These are phyloP conservation scores for Odontarrhena argentea DNA, from an alignment of 345 rosid species.

Conservation along the genomic window DNA sequence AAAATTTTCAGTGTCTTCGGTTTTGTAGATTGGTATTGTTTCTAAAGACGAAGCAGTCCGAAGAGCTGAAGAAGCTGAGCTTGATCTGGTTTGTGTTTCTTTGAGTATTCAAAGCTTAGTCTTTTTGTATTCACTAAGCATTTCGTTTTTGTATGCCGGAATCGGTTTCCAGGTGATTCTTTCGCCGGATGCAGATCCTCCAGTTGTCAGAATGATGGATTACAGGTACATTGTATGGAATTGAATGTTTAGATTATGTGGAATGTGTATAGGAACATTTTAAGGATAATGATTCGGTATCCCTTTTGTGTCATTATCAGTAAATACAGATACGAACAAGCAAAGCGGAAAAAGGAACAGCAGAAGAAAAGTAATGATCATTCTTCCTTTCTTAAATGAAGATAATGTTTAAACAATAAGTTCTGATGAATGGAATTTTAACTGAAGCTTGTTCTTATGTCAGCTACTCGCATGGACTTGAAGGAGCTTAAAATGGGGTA, in stretches of 20 bases:
- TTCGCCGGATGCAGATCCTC: slow-evolving; percentile 94
- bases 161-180: slow-evolving; percentile 65
- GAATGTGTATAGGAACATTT: slow-evolving; percentile 23
- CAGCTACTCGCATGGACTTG: slow-evolving; percentile 79
- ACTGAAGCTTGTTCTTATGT: slow-evolving; percentile 40
- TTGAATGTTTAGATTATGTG: slow-evolving; percentile 9
- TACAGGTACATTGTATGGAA: slow-evolving; percentile 50
- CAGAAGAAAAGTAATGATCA: slow-evolving; percentile 75
- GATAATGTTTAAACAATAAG: slow-evolving; percentile 16
- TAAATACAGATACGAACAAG: slow-evolving; percentile 80
- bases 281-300: slow-evolving; percentile 10
- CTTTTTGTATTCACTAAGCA: background rate
- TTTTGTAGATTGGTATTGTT: slow-evolving; percentile 60
- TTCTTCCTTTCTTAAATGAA: slow-evolving; percentile 39
- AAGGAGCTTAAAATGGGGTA: slow-evolving; percentile 97
- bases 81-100: slow-evolving; percentile 68
- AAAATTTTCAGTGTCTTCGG: background rate
- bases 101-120: background rate
- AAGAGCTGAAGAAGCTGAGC: slow-evolving; percentile 83
- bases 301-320: slow-evolving; percentile 45
- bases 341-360: slow-evolving; percentile 80
- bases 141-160: background rate
- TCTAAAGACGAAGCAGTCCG: slow-evolving; percentile 68
- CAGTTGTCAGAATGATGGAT: slow-evolving; percentile 90
- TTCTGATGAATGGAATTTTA: slow-evolving; percentile 40